Percentiles rank a stretch among this genome's conserved stretches.
Conservation (phyloP, 2,329 filamentous ascomycete species). For the Fusarium haematococcum region DNA sequence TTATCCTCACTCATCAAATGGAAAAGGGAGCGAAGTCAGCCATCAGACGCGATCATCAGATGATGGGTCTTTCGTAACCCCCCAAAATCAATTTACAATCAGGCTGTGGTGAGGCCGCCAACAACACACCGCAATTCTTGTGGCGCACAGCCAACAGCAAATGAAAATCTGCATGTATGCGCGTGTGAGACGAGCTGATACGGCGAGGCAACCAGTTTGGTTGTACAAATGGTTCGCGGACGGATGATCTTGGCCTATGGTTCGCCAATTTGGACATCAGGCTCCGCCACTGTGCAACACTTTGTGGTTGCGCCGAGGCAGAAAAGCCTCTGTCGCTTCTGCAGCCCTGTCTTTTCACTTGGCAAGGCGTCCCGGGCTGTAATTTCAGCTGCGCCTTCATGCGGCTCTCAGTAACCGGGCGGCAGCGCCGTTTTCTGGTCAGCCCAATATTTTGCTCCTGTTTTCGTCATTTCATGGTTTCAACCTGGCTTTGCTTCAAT, state of each 20-base stretch:
- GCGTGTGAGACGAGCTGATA: background rate
- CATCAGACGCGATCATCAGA: background rate
- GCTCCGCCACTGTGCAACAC: background rate
- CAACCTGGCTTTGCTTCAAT: background rate
- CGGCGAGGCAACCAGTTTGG: background rate
- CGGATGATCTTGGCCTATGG: background rate
- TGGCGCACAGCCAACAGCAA: background rate
- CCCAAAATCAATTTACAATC: background rate
- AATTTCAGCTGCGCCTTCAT: background rate
- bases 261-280: background rate
- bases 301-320: background rate
- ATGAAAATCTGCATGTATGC: background rate
- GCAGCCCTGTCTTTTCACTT: background rate
- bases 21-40: background rate
- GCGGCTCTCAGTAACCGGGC: background rate
- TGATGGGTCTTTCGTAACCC: background rate
- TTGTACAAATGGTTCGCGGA: background rate
- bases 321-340: background rate
- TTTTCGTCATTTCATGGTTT: background rate
- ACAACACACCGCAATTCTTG: background rate
- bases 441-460: background rate
- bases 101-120: slow-evolving; percentile 2
- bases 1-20: too few species aligned
- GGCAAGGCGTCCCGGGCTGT: background rate
- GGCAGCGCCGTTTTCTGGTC: background rate